These are phyloP conservation scores for Gonapodya prolifera DNA, from an alignment of 192 early-diverging fungal genomes.

Conservation along the genomic window DNA sequence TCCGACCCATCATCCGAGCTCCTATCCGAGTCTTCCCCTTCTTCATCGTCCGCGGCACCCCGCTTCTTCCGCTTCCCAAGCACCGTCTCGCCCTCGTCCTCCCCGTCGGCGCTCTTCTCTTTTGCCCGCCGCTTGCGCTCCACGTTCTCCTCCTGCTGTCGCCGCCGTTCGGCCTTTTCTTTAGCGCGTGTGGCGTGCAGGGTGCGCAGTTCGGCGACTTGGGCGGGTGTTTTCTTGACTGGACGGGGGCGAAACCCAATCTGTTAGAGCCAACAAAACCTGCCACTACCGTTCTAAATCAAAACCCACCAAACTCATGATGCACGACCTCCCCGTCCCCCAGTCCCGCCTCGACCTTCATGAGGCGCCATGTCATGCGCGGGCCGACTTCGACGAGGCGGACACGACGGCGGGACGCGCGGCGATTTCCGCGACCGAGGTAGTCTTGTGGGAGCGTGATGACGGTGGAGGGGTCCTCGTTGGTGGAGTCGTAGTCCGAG, in stretches of 20 bases:
- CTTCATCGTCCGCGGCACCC: background rate
- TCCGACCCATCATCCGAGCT: background rate
- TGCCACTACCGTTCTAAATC: background rate
- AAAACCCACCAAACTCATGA: constrained; percentile 62
- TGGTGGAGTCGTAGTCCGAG: constrained; percentile 35
- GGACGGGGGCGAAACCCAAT: background rate
- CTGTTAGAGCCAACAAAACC: constrained; percentile 2
- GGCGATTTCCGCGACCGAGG: constrained; percentile 35
- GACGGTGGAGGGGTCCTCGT: constrained; percentile 82
- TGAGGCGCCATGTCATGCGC: constrained; percentile 66
- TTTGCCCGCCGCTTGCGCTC: constrained; percentile 55
- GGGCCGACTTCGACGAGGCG: constrained; percentile 82
- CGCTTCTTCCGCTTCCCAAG: background rate
- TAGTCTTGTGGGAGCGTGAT: constrained; percentile 76
- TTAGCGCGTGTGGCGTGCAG: constrained; percentile 44
- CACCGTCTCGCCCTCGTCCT: constrained; percentile 1
- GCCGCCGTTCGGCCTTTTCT: constrained; percentile 55
- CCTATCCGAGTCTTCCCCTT: background rate
- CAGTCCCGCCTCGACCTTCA: constrained; percentile 82
- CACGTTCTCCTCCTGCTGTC: constrained; percentile 76
- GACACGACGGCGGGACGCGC: constrained; percentile 72
- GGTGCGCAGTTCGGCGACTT: constrained; percentile 52
- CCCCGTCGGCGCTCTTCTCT: constrained; percentile 14
- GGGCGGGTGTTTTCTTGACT: constrained; percentile 59
- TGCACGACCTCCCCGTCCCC: constrained; percentile 88